These are phyloP conservation scores for Scorias spongiosa DNA, from an alignment of 2,329 filamentous ascomycete species.

Conservation along the genomic window DNA sequence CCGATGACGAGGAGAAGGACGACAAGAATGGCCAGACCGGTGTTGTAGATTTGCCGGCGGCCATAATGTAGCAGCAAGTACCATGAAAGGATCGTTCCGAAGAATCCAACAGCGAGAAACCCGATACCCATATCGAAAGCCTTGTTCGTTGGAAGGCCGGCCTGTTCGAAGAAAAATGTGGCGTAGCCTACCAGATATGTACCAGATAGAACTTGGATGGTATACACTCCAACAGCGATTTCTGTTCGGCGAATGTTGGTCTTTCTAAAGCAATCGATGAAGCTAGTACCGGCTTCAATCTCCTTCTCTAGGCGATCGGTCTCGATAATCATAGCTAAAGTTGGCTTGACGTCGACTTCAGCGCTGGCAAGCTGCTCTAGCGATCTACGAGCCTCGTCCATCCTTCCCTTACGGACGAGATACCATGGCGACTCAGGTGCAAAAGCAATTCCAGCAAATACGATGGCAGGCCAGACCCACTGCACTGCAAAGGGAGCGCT, in stretches of 20 bases:
- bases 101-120: slow-evolving; percentile 26
- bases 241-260: slow-evolving; percentile 28
- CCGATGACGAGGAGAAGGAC: slow-evolving; percentile 24
- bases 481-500: slow-evolving; percentile 31
- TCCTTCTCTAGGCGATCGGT: slow-evolving; percentile 23
- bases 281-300: slow-evolving; percentile 23
- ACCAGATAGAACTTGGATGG: slow-evolving; percentile 28
- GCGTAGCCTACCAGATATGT: slow-evolving; percentile 29
- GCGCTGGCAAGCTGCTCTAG: slow-evolving; percentile 22
- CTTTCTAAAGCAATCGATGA: slow-evolving; percentile 27
- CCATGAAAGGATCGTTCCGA: slow-evolving; percentile 29
- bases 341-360: slow-evolving; percentile 24
- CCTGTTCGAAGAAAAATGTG: slow-evolving; percentile 34
- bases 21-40: slow-evolving; percentile 20
- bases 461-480: slow-evolving; percentile 26
- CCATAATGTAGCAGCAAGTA: slow-evolving; percentile 23
- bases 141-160: slow-evolving; percentile 23
- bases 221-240: slow-evolving; percentile 29
- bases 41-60: slow-evolving; percentile 25
- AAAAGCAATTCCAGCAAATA: slow-evolving; percentile 23
- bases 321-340: slow-evolving; percentile 26
- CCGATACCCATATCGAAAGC: slow-evolving; percentile 28
- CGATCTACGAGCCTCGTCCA: slow-evolving; percentile 19
- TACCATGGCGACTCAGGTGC: slow-evolving; percentile 25
- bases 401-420: slow-evolving; percentile 20